Evolutionary conservation across 164 flowering plant species (phyloP).

Genomic region (Brasenia schreberi): DNA sequence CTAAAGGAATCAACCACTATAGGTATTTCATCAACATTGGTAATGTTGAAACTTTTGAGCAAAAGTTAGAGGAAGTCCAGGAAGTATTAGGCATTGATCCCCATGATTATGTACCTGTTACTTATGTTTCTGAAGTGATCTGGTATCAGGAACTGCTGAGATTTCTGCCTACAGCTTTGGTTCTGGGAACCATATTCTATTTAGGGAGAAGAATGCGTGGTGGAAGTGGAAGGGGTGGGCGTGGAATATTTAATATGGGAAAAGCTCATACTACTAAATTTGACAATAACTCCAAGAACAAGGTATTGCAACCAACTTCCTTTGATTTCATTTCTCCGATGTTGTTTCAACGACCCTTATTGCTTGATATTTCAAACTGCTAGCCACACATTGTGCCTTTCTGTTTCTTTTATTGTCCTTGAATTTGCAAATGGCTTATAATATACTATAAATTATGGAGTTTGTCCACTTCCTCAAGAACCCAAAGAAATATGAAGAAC

Average conservation of each 20-base stretch:
- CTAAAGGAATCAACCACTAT: slow-evolving; percentile 38
- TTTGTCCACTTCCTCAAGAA: slow-evolving; percentile 88
- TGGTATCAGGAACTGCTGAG: slow-evolving; percentile 80
- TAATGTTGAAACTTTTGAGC: slow-evolving; percentile 89
- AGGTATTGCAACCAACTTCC: slow-evolving; percentile 36
- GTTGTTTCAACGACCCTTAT: not conserved
- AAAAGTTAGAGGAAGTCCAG: slow-evolving; percentile 94
- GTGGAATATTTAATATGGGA: slow-evolving; percentile 90
- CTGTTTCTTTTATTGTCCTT: not conserved
- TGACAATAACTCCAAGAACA: slow-evolving; percentile 83
- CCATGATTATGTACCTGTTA: slow-evolving; percentile 82
- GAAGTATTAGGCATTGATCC: slow-evolving; percentile 68
- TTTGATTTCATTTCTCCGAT: not conserved
- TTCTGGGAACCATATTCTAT: slow-evolving; percentile 58
- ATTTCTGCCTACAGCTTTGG: slow-evolving; percentile 65
- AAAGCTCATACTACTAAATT: slow-evolving; percentile 79
- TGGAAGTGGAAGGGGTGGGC: slow-evolving; percentile 55
- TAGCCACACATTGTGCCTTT: not conserved
- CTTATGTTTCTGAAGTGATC: slow-evolving; percentile 57
- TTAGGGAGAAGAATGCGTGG: slow-evolving; percentile 81
- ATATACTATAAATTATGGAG: slow-evolving; percentile 52
- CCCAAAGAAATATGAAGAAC: slow-evolving; percentile 77
- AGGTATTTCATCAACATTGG: slow-evolving; percentile 83
- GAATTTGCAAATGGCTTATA: not conserved
- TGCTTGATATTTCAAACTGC: not conserved